phyloP scores from a whole-genome alignment of 2,329 filamentous ascomycete species.

The Cytospora chrysosperma region DNA sequence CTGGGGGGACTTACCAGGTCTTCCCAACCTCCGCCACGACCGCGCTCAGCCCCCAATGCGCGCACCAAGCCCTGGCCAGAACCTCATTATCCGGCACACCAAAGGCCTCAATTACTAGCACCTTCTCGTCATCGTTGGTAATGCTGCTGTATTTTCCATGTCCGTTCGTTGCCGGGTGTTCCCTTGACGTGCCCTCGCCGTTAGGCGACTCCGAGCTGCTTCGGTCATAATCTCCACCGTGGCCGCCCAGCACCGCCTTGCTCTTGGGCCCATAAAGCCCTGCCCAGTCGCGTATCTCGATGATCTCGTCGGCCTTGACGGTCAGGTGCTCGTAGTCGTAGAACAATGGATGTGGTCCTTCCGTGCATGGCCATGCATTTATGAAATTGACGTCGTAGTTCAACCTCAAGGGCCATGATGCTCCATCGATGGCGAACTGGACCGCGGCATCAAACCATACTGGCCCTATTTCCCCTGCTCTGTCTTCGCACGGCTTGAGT shows the following conservation, averaged over 20 bases:
- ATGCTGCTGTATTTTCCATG: constrained; percentile 12
- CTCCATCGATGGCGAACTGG: constrained; percentile 62
- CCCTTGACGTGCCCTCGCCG: constrained; percentile 23
- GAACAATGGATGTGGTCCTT: constrained; percentile 67
- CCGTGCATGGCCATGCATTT: constrained; percentile 62
- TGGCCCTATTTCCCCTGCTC: constrained; percentile 32
- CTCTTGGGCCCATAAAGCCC: constrained; percentile 38
- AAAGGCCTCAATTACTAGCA: constrained; percentile 71
- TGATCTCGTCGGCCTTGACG: constrained; percentile 63
- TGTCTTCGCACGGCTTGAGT: constrained; percentile 48
- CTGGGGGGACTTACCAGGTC: constrained; percentile 61
- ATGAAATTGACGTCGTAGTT: constrained; percentile 66
- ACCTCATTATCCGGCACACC: constrained; percentile 75
- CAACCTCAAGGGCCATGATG: constrained; percentile 62
- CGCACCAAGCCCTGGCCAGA: constrained; percentile 73
- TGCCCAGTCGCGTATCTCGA: constrained; percentile 66
- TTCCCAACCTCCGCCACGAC: constrained; percentile 66
- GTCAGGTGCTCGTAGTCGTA: constrained; percentile 65
- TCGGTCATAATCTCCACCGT: constrained; percentile 2
- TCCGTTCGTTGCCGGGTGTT: background rate
- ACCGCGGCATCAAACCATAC: constrained; percentile 59
- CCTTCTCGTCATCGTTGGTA: constrained; percentile 53
- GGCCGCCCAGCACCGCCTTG: constrained; percentile 11
- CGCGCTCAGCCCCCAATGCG: constrained; percentile 71
- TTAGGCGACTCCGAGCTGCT: constrained; percentile 18